A percentile compares a stretch with the other conserved stretches of the same genome.
These are phyloP conservation scores for Lentinula guzmanii DNA, from an alignment of 768 basidiomycete genomes.

Conservation along the genomic window DNA sequence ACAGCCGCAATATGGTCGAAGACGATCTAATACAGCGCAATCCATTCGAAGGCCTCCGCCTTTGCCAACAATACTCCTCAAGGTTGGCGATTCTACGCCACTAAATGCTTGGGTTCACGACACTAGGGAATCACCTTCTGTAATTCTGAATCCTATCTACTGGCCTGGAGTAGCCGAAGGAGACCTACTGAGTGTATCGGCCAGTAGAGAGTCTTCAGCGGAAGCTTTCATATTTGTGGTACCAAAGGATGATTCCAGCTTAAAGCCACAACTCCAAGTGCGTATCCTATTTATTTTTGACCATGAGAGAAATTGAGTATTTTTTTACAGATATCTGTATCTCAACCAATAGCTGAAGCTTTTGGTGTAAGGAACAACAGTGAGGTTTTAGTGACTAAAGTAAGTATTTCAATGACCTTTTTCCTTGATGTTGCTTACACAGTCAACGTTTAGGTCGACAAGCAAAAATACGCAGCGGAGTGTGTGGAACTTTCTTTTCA, in stretches of 20 bases:
- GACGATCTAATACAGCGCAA: constrained; percentile 71
- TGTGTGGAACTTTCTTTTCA: constrained; percentile 89
- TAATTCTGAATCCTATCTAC: constrained; percentile 65
- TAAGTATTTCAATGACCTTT: constrained; percentile 11
- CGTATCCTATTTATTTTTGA: constrained; percentile 1
- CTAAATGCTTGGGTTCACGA: constrained; percentile 77
- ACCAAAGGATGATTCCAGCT: constrained; percentile 52
- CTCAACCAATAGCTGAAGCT: constrained; percentile 63
- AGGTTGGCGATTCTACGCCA: constrained; percentile 55
- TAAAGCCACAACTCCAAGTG: constrained; percentile 63
- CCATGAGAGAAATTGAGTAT: background rate
- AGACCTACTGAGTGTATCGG: constrained; percentile 57
- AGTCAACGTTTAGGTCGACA: constrained; percentile 51
- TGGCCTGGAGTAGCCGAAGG: constrained; percentile 80
- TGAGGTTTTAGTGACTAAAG: constrained; percentile 72
- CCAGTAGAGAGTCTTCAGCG: constrained; percentile 31
- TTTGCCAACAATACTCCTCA: constrained; percentile 28
- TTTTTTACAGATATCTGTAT: constrained; percentile 62
- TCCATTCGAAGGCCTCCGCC: constrained; percentile 50
- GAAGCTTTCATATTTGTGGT: constrained; percentile 60
- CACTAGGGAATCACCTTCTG: constrained; percentile 45
- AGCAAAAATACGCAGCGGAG: constrained; percentile 54
- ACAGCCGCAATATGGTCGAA: constrained; percentile 45
- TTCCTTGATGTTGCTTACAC: constrained; percentile 8
- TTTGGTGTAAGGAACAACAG: constrained; percentile 67